Percentiles rank a stretch among this genome's conserved stretches.
Evolutionary conservation across 129 eudicot species (phyloP).

Genomic region (Sambucus nigra): DNA sequence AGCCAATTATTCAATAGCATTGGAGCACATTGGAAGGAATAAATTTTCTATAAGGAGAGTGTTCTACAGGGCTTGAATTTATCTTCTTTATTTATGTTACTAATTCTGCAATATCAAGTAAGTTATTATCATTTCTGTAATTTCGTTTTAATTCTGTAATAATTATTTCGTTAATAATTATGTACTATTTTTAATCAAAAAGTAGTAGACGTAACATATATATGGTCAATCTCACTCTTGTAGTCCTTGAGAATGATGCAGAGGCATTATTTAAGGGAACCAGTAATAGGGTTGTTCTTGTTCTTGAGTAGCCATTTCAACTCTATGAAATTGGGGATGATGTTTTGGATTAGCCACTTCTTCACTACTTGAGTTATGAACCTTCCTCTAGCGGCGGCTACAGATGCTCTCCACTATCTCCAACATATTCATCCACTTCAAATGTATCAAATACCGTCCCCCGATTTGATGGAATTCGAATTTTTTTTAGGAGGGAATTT

Average conservation of each 20-base stretch:
- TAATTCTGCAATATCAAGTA: too few species aligned
- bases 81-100: too few species aligned
- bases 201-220: too few species aligned
- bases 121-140: too few species aligned
- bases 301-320: slow-evolving; percentile 68
- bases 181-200: too few species aligned
- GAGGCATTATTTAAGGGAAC: slow-evolving; percentile 93
- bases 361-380: slow-evolving; percentile 82
- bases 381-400: slow-evolving; percentile 53
- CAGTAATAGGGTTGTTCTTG: slow-evolving; percentile 86
- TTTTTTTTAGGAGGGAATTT: slow-evolving; percentile 76
- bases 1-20: too few species aligned
- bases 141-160: too few species aligned
- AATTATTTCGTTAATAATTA: too few species aligned
- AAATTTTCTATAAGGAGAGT: too few species aligned
- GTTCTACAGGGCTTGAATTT: too few species aligned
- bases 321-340: slow-evolving; percentile 92
- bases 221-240: slow-evolving; percentile 92
- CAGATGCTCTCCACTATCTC: slow-evolving; percentile 26
- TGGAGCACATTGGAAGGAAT: too few species aligned
- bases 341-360: slow-evolving; percentile 78
- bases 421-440: slow-evolving; percentile 64
- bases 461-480: slow-evolving; percentile 58
- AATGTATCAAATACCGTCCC: slow-evolving; percentile 50
- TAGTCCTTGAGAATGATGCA: slow-evolving; percentile 81